Evolutionary conservation across 2,329 filamentous ascomycete species (phyloP), one percentile per base, ranked within the genome.

Genomic region (Colletotrichum gigasporum): DNA sequence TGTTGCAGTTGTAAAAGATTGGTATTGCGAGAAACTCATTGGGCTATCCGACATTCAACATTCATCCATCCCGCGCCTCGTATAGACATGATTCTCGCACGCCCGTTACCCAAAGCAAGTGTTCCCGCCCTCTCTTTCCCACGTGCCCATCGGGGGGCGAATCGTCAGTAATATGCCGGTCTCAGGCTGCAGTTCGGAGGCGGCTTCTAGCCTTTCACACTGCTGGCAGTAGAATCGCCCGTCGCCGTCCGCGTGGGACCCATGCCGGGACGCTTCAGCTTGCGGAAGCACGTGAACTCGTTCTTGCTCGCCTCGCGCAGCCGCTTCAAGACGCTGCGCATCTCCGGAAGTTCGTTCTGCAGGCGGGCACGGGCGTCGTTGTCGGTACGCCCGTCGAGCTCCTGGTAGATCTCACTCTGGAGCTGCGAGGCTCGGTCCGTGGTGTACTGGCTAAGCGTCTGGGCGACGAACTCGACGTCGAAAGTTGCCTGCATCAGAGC

Each of bases 401-500:
- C 93, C 68, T 96, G 88, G 77, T 98, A 99, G 48, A 99, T 95
- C 75, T 94, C 89, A 70, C 91, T 91, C 80, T 98, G 96, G 12
- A 92, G 85, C 74, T 94, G 89, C 7, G 89, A 89, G 3, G 94
- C 93, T 52, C 88, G 86, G 61, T 97, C 91, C 0, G 93, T 96
- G 0, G 93, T 96, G 77, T 96, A 99, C 70, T 94, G 90, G 65
- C 88, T 92, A 32, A 99, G 85, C 5, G 95, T 97, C 80, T 99
- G 96, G 1, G 94, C 93, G 61, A 98, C 90, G 74, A 99, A 98
- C 78, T 99, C 96, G 2, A 97, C 94, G 73, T 99, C 96, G 1
- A 99, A 87, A 0, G 96, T 99, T 2, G 96, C 96, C 79, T 99
- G 96, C 90, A 98, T 97, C 52, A 99, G 86, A 6, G 92, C 90